These are phyloP conservation scores for Scenedesmus sp. DNA, from an alignment of 163 green algal genomes.

Conservation along the genomic window DNA sequence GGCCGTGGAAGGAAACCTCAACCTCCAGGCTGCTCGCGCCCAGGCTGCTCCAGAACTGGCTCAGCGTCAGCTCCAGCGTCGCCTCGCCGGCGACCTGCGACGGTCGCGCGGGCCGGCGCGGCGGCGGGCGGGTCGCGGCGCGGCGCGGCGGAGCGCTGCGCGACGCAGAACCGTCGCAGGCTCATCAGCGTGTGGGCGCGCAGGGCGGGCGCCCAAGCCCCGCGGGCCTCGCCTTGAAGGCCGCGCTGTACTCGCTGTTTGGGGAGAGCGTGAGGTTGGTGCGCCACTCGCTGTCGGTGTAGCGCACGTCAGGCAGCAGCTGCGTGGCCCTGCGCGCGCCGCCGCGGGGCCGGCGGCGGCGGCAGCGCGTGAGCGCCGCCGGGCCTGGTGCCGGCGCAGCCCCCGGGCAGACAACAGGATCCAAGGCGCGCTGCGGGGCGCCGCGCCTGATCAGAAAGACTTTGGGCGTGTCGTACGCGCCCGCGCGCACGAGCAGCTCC, in stretches of 20 bases:
- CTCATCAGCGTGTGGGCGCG: too few relatives aligned
- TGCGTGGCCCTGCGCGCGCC: constrained; percentile 62
- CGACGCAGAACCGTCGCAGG: too few relatives aligned
- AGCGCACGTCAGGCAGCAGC: constrained; percentile 70
- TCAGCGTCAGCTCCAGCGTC: constrained; percentile 87
- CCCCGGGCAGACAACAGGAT: neutral
- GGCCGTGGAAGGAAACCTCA: constrained; percentile 82
- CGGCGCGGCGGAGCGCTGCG: too few relatives aligned
- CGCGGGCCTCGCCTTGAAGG: constrained; percentile 11
- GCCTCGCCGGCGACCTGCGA: constrained; percentile 52
- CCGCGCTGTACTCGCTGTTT: constrained; percentile 24
- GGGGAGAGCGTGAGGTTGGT: constrained; percentile 44
- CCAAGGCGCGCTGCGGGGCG: neutral
- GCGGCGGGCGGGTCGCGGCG: too few relatives aligned
- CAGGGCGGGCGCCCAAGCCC: too few relatives aligned
- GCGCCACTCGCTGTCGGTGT: constrained; percentile 52
- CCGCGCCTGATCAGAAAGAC: constrained; percentile 67
- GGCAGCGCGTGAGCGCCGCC: too few relatives aligned
- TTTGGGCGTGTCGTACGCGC: constrained; percentile 70
- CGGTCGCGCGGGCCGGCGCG: too few relatives aligned
- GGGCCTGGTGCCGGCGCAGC: too few relatives aligned
- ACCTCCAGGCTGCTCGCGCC: constrained; percentile 56
- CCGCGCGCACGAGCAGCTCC: constrained; percentile 71
- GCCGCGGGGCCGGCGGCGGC: too few relatives aligned
- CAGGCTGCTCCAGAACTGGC: constrained; percentile 85